These are phyloP conservation scores for Colletotrichum tamarilloi DNA, from an alignment of 2,329 filamentous ascomycete species.

Conservation along the genomic window DNA sequence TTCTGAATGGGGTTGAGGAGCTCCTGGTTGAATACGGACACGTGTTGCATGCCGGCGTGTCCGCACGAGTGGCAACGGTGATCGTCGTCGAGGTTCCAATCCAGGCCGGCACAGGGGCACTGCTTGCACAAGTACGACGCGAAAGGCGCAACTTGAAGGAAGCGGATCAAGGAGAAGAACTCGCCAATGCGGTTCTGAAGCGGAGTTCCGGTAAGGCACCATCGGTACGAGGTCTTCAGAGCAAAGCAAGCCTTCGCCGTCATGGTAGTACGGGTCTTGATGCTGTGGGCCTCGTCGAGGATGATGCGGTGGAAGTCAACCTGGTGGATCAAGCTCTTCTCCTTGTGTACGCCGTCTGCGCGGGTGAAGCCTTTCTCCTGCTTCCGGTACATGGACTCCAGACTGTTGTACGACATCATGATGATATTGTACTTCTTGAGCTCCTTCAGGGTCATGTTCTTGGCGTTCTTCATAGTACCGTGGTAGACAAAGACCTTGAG, in stretches of 20 bases:
- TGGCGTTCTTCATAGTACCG: conserved; percentile 85
- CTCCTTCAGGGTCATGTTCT: conserved; percentile 78
- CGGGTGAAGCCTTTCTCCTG: conserved; percentile 91
- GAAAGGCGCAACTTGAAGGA: conserved; percentile 89
- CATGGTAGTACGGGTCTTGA: conserved; percentile 89
- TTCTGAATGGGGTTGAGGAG: conserved; percentile 84
- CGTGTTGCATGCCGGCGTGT: conserved; percentile 55
- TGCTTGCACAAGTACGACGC: conserved; percentile 94
- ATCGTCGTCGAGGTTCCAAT: conserved; percentile 83
- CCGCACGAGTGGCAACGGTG: conserved; percentile 76
- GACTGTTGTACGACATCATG: conserved; percentile 94
- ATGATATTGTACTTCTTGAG: conserved; percentile 90
- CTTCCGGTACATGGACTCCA: conserved; percentile 93
- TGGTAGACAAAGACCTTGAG: conserved; percentile 93
- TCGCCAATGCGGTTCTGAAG: conserved; percentile 98
- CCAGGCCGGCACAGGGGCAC: conserved; percentile 82
- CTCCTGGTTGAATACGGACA: conserved; percentile 88
- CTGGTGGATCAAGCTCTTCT: conserved; percentile 82
- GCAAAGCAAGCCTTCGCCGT: conserved; percentile 97
- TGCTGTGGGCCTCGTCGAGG: conserved; percentile 94
- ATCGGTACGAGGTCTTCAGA: conserved; percentile 87
- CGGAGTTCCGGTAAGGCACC: conserved; percentile 95
- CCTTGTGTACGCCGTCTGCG: conserved; percentile 83
- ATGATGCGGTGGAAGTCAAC: conserved; percentile 92
- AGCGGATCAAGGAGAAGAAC: conserved; percentile 93